These are phyloP conservation scores for Fusarium sp. DNA, from an alignment of 2,329 filamentous ascomycete genomes.

Conservation along the genomic window DNA sequence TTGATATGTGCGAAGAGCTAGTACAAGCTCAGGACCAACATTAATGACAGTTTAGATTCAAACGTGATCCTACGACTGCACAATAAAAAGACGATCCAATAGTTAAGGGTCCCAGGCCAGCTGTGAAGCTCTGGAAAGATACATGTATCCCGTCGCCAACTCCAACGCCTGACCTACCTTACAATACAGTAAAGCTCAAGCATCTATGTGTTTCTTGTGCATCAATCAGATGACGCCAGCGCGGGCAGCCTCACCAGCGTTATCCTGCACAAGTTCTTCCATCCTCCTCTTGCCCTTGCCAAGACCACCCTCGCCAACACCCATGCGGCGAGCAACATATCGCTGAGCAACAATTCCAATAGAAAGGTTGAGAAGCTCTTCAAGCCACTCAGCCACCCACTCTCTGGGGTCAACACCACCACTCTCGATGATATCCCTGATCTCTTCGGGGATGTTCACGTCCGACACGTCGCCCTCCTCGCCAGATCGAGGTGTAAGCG, in stretches of 20 bases:
- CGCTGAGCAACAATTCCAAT: constrained; percentile 90
- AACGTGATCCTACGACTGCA: constrained; percentile 16
- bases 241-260: constrained; percentile 66
- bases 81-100: constrained; percentile 17
- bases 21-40: background rate
- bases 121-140: constrained; percentile 26
- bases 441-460: constrained; percentile 75
- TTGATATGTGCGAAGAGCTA: background rate
- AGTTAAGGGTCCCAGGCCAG: constrained; percentile 31
- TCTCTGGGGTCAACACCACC: constrained; percentile 89
- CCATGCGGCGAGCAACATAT: constrained; percentile 95
- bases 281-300: constrained; percentile 69
- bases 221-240: constrained; percentile 61
- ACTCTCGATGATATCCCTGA: constrained; percentile 80
- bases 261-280: constrained; percentile 64
- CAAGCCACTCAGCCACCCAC: constrained; percentile 98
- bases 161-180: constrained; percentile 41
- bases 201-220: constrained; percentile 1
- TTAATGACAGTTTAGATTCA: constrained; percentile 20
- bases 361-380: constrained; percentile 80
- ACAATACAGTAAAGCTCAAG: constrained; percentile 22
- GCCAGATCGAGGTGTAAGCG: constrained; percentile 62
- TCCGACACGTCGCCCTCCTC: constrained; percentile 55
- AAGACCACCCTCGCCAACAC: constrained; percentile 82
- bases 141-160: constrained; percentile 30